Evolutionary conservation across 345 rosid genomes (phyloP).

Genomic region (Iberis pinnata): DNA sequence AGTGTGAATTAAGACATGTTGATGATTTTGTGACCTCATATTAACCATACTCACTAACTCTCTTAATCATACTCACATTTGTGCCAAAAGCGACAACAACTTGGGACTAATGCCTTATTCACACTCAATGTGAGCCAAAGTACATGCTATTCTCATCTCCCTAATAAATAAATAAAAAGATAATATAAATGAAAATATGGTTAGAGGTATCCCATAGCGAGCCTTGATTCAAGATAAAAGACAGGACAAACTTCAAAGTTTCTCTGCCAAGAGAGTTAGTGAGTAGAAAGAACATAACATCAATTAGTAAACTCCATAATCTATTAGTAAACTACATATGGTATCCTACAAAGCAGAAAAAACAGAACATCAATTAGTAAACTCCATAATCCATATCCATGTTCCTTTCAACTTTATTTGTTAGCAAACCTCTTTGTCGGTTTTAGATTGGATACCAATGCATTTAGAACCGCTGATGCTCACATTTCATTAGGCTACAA

Average conservation of each 20-base stretch:
- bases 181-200: neutral
- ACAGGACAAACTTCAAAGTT: constrained; percentile 66
- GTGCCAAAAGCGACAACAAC: constrained; percentile 90
- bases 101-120: constrained; percentile 99
- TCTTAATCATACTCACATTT: constrained; percentile 50
- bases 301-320: no score
- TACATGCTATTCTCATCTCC: constrained; percentile 94
- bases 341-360: constrained; percentile 24
- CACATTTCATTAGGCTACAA: constrained; percentile 83
- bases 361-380: constrained; percentile 11
- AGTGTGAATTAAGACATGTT: no score
- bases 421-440: constrained; percentile 42
- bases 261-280: constrained; percentile 99
- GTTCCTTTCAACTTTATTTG: constrained; percentile 8
- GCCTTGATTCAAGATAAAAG: constrained; percentile 3
- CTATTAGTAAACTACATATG: no score
- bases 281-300: no score
- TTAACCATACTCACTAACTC: no score
- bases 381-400: constrained; percentile 8
- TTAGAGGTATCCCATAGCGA: neutral
- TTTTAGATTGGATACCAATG: constrained; percentile 44
- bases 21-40: no score
- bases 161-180: constrained; percentile 35
- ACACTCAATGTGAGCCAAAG: constrained; percentile 96
- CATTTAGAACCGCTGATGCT: constrained; percentile 96